These are phyloP conservation scores for Fusarium tricinctum DNA, from an alignment of 2,329 filamentous ascomycete species.

Conservation along the genomic window DNA sequence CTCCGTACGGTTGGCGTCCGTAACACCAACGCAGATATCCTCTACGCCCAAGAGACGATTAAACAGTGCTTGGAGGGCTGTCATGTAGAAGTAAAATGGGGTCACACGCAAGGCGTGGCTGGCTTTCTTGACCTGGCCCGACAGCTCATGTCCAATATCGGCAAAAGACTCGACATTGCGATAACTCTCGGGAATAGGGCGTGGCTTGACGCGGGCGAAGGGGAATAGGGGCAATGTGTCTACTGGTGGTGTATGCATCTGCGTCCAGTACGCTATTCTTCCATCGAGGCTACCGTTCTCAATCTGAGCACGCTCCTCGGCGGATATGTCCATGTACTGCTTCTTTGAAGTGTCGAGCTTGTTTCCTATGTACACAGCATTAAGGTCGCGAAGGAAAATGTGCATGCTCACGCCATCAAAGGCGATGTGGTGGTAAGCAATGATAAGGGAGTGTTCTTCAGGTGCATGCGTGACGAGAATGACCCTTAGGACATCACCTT, in stretches of 20 bases:
- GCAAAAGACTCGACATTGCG: not conserved
- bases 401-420: slow-evolving; percentile 15
- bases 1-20: not conserved
- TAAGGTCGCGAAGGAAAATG: not conserved
- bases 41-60: not conserved
- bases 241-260: not conserved
- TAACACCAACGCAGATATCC: not conserved
- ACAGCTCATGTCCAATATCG: not conserved
- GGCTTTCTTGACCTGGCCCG: not conserved
- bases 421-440: slow-evolving; percentile 6
- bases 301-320: not conserved
- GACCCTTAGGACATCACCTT: not conserved
- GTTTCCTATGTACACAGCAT: not conserved
- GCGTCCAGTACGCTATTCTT: not conserved
- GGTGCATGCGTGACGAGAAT: not conserved
- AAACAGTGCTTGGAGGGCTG: not conserved
- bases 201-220: slow-evolving; percentile 1
- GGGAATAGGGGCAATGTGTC: not conserved
- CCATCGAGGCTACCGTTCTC: not conserved
- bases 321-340: slow-evolving; percentile 8
- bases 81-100: slow-evolving; percentile 1
- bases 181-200: not conserved
- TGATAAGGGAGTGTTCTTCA: slow-evolving; percentile 3
- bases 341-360: not conserved
- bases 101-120: not conserved